Evolutionary conservation across 2,329 filamentous ascomycete genomes (phyloP), one percentile per base, ranked within the genome.

Genomic region (Ophiostoma ulmi): DNA sequence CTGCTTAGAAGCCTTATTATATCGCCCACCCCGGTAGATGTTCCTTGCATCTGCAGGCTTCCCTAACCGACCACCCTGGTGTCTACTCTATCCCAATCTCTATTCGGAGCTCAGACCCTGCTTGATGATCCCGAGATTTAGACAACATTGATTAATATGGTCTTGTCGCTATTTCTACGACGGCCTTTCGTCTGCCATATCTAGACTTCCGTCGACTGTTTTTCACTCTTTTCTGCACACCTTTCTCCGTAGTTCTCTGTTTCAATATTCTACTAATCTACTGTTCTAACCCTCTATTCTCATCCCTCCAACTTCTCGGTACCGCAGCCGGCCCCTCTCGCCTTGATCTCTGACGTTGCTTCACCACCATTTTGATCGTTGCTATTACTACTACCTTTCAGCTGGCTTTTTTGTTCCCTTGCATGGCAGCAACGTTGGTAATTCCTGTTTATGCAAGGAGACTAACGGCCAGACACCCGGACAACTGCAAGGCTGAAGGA

Each of bases 321-420:
- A 58, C 52, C 52, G 52, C 52, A 26, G 52, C 52, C 52, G 52
- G 52, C 17, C 52, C 52, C n/a, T 58, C 52, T 58, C 26, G 26
- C 52, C n/a, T 26, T 58, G n/a, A 3, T 17, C 13, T 26, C 17
- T 58, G 10, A 11, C n/a, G n/a, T 10, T 17, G 17, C 17, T 48
- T 20, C 20, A 7, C 44, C 14, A 17, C 2, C 20, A 48, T 14
- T 20, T 44, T 11, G 1, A 7, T 6, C 20, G 52, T n/a, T n/a
- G n/a, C 48, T 20, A 22, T 20, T 22, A 26, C 52, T 58, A 1
- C 22, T 14, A 14, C 13, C n/a, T 58, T 22, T 58, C 52, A 58
- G n/a, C 22, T 58, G 52, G 52, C 52, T 26, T 58, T 48, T 14
- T 48, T 14, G 14, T 20, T 7, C 14, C 20, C 44, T 17, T 48